Base-by-base conservation (phyloP, 2,329 filamentous ascomycete species). In the Hypoxylon sp. region DNA sequence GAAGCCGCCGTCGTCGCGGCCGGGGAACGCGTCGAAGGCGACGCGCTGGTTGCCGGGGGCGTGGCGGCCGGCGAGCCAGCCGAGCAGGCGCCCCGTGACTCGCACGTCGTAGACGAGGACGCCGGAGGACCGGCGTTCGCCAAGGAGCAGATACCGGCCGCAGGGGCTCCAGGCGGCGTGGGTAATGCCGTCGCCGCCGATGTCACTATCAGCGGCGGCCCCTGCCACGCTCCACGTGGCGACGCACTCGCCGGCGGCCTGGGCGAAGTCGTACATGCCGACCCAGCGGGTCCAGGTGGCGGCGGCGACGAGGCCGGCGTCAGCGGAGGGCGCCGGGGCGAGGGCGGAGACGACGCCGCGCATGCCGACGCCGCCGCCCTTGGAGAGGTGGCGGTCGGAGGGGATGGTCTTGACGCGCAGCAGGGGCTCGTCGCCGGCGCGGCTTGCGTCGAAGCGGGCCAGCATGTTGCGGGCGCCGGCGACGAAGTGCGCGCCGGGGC, bases 201-300 rank as follows among this genome's bases (percentile, higher is more conserved):
- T 76, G 13, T 71, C 52, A 24, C 56, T 45, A 7, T 45, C 51
- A 21, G 45, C 38, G 6, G 83, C 81, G 21, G 83, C 82, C 9
- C 76, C 77, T 33, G 81, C 78, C 53, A 92, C 75, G 50, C 77
- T 76, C 85, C 85, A 88, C 27, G 83, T 84, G 1, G 84, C 81
- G 7, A 84, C 78, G 24, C 81, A 82, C 11, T 79, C 74, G 46
- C 83, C 81, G 1, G 81, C 3, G 11, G 29, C 73, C 2, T 83
- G 81, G 8, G 76, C 72, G n/a, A 86, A 73, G 69, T 88, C 86
- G 69, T 88, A 88, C 4, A 88, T 71, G 0, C 85, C 85, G 50
- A 88, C 72, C 78, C 82, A 86, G 1, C 86, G 77, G 0, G 83
- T 87, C 82, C 85, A 85, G 0, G 85, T 88, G 7, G 85, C 86